These are phyloP conservation scores for Vicia villosa DNA, from an alignment of 306 rosid genomes.

Conservation along the genomic window DNA sequence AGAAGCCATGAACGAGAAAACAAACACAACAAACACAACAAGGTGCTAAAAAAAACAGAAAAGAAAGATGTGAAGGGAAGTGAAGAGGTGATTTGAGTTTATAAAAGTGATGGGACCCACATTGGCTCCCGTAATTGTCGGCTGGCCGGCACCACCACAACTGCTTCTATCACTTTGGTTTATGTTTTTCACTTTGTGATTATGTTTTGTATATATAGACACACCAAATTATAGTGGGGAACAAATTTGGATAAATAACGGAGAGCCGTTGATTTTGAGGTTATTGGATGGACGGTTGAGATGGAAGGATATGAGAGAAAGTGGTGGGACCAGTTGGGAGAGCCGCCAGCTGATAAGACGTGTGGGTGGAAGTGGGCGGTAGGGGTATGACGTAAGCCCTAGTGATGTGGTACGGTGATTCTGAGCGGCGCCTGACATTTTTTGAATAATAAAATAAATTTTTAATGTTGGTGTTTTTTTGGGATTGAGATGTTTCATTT, in stretches of 20 bases:
- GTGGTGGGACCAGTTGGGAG: slow-evolving; percentile 39
- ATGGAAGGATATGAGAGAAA: neutral
- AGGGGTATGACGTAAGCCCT: slow-evolving; percentile 69
- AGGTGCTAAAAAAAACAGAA: neutral
- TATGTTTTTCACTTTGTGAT: neutral
- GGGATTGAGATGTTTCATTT: slow-evolving; percentile 27
- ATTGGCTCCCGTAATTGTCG: slow-evolving; percentile 83
- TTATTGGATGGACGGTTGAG: slow-evolving; percentile 30
- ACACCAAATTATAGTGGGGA: neutral
- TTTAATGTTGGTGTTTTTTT: neutral
- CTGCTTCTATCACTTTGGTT: neutral
- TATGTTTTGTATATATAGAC: slow-evolving; percentile 20
- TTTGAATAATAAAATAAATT: neutral
- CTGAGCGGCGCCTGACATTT: slow-evolving; percentile 56
- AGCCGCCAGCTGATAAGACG: slow-evolving; percentile 89
- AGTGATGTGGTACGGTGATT: slow-evolving; percentile 45
- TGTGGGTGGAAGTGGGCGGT: slow-evolving; percentile 35
- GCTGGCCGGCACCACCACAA: slow-evolving; percentile 62
- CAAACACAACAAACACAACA: too few species aligned
- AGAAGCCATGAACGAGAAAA: slow-evolving; percentile 44
- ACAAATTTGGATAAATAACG: neutral
- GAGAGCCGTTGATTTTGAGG: slow-evolving; percentile 44
- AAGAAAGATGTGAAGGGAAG: neutral
- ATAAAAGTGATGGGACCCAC: slow-evolving; percentile 65
- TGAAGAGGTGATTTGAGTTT: neutral